Evolutionary conservation across 2,329 filamentous ascomycete species (phyloP).

Genomic region (Ascosphaera acerosa): DNA sequence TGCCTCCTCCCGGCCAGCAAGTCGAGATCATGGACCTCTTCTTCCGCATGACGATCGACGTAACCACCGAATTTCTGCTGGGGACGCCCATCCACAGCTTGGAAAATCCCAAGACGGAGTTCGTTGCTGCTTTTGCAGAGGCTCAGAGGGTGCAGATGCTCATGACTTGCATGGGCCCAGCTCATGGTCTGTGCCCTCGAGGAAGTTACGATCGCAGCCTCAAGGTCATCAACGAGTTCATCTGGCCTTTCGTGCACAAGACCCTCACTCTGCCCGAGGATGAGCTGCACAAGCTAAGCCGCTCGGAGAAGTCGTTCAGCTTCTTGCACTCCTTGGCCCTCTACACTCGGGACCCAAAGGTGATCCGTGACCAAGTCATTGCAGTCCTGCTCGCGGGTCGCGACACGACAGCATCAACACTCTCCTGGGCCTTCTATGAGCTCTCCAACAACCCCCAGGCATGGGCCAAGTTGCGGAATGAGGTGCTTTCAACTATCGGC

Average conservation of each 20-base stretch:
- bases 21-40: conserved; percentile 7
- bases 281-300: conserved; percentile 42
- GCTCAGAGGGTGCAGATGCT: conserved; percentile 43
- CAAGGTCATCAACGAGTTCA: conserved; percentile 40
- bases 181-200: conserved; percentile 34
- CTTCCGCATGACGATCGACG: conserved; percentile 43
- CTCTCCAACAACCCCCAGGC: conserved; percentile 16
- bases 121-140: conserved; percentile 50
- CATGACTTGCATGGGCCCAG: conserved; percentile 17
- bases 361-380: conserved; percentile 51
- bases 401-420: conserved; percentile 26
- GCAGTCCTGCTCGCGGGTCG: conserved; percentile 30
- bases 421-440: conserved; percentile 24
- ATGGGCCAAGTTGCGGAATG: conserved; percentile 14
- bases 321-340: conserved; percentile 55
- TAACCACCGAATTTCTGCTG: conserved; percentile 54
- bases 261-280: conserved; percentile 37
- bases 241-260: conserved; percentile 47
- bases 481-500: conserved; percentile 8
- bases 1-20: conserved; percentile 27
- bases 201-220: conserved; percentile 32
- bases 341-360: conserved; percentile 32
- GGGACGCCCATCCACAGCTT: conserved; percentile 38
- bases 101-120: conserved; percentile 34
- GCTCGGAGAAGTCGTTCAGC: conserved; percentile 39